Percentiles rank a stretch among this genome's conserved stretches.
phyloP scores from a whole-genome alignment of 2,329 filamentous ascomycete species.

The Biscogniauxia mediterranea region DNA sequence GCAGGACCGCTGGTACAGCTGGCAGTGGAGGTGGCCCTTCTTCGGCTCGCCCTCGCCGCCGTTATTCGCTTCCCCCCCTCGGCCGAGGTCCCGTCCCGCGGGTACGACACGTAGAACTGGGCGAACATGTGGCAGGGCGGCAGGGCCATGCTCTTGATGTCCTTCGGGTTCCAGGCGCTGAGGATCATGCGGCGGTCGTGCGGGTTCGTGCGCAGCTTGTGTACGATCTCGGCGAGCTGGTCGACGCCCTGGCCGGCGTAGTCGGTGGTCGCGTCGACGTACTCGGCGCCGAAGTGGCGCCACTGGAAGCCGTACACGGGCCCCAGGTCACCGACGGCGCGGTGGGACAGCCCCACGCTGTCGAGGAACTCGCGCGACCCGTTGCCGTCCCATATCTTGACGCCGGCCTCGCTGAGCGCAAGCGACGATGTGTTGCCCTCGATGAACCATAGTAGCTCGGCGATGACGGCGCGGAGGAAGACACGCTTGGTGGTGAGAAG shows the following conservation, averaged over 20 bases:
- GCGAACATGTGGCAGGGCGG: constrained; percentile 85
- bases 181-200: constrained; percentile 90
- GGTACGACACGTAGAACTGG: constrained; percentile 74
- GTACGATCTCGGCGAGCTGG: constrained; percentile 85
- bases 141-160: constrained; percentile 72
- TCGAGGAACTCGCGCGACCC: constrained; percentile 89
- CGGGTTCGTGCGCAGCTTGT: constrained; percentile 78
- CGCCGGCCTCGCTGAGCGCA: constrained; percentile 71
- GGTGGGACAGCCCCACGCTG: constrained; percentile 74
- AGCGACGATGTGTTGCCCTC: constrained; percentile 77
- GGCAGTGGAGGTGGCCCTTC: constrained; percentile 76
- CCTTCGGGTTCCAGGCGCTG: constrained; percentile 88
- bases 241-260: constrained; percentile 90
- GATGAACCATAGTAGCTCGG: constrained; percentile 95
- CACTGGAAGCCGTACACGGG: constrained; percentile 99
- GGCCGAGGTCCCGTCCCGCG: constrained; percentile 31
- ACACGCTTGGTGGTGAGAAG: constrained; percentile 97
- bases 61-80: constrained; percentile 32
- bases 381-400: constrained; percentile 99
- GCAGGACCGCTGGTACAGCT: constrained; percentile 90
- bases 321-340: constrained; percentile 84
- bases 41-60: constrained; percentile 39
- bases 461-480: constrained; percentile 84
- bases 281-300: constrained; percentile 95
- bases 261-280: constrained; percentile 73